Evolutionary conservation across 129 eudicot species (phyloP).

Genomic region (Flaveria bidentis): DNA sequence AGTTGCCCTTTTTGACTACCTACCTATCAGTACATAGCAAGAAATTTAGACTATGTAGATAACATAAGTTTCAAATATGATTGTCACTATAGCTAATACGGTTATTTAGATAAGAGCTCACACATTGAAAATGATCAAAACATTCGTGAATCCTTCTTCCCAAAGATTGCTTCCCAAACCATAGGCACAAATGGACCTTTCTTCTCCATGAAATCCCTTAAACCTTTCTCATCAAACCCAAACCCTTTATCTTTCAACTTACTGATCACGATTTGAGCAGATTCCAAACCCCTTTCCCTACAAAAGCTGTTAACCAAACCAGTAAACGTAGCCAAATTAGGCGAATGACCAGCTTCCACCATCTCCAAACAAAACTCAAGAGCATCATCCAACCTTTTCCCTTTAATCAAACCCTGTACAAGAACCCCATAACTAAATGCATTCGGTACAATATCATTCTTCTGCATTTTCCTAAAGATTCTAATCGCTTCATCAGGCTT

Average conservation of each 20-base stretch:
- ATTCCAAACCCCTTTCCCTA: slow-evolving; percentile 72
- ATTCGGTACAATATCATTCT: slow-evolving; percentile 62
- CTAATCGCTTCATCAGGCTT: slow-evolving; percentile 83
- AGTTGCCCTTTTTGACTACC: background rate
- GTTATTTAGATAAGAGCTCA: background rate
- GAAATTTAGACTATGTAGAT: background rate
- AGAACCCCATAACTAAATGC: slow-evolving; percentile 70
- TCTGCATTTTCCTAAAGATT: slow-evolving; percentile 81
- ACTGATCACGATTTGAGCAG: slow-evolving; percentile 50
- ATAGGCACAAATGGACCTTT: slow-evolving; percentile 68
- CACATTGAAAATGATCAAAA: slow-evolving; percentile 14
- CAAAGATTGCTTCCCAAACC: slow-evolving; percentile 94
- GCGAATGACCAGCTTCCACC: slow-evolving; percentile 82
- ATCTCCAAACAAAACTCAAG: slow-evolving; percentile 57
- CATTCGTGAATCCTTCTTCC: slow-evolving; percentile 52
- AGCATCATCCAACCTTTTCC: slow-evolving; percentile 65
- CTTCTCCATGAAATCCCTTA: slow-evolving; percentile 73
- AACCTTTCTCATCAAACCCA: slow-evolving; percentile 61
- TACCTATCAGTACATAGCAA: background rate
- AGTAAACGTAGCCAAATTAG: slow-evolving; percentile 62
- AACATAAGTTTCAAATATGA: background rate
- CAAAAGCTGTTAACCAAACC: slow-evolving; percentile 71
- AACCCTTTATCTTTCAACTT: slow-evolving; percentile 64
- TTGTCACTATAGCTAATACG: background rate
- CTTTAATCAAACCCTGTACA: slow-evolving; percentile 60